Evolutionary conservation across 2,329 filamentous ascomycete species (phyloP).

Genomic region (Pseudogymnoascus sp.): DNA sequence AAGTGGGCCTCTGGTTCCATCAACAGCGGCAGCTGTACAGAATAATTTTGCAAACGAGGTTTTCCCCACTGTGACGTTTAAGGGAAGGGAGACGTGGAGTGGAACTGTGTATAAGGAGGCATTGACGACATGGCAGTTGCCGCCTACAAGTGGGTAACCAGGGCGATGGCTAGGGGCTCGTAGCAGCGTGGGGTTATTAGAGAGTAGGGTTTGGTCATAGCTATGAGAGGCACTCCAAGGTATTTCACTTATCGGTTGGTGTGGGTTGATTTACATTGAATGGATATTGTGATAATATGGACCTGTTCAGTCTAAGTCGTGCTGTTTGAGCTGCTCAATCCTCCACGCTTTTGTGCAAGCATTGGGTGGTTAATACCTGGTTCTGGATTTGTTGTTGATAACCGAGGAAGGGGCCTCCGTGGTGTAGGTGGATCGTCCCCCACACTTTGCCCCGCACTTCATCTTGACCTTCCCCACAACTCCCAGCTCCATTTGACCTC

Average conservation of each 20-base stretch:
- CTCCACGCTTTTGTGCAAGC: neutral
- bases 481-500: neutral
- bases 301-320: neutral
- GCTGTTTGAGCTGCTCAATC: neutral
- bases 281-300: neutral
- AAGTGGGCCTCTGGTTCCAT: constrained; percentile 39
- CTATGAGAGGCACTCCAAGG: neutral
- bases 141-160: neutral
- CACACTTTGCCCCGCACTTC: neutral
- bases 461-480: neutral
- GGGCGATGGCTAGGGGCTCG: neutral
- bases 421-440: neutral
- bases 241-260: neutral
- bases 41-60: constrained; percentile 39
- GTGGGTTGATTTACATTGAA: neutral
- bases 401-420: neutral
- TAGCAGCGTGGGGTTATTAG: neutral
- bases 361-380: neutral
- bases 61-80: constrained; percentile 32
- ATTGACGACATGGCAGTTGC: constrained; percentile 31
- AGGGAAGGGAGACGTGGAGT: constrained; percentile 32
- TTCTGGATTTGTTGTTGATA: neutral
- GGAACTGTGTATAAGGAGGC: constrained; percentile 29
- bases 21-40: constrained; percentile 38
- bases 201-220: neutral